phyloP scores from a whole-genome alignment of 2,329 filamentous ascomycete species.

The Pestalotiopsis sp. region DNA sequence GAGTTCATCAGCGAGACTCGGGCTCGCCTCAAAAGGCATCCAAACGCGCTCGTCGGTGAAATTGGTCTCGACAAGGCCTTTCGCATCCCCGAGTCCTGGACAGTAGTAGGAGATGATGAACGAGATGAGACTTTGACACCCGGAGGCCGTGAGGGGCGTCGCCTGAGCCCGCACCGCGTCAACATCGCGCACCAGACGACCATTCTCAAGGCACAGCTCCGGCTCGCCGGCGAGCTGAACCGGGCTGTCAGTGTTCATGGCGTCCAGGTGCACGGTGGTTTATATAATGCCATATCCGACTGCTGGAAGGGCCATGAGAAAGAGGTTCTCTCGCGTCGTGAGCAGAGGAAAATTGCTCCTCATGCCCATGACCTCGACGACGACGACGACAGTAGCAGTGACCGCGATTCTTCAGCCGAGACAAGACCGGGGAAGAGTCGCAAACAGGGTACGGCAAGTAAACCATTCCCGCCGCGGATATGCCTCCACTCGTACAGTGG shows the following conservation, averaged over 20 bases:
- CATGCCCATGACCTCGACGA: constrained; percentile 49
- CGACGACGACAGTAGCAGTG: constrained; percentile 31
- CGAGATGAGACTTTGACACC: constrained; percentile 60
- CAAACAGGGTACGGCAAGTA: constrained; percentile 26
- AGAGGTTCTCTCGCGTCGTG: constrained; percentile 60
- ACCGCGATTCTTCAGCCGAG: neutral
- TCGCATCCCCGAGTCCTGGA: constrained; percentile 67
- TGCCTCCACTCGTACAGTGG: constrained; percentile 95
- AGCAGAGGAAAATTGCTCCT: constrained; percentile 53
- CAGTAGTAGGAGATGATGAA: constrained; percentile 38
- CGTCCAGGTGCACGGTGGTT: constrained; percentile 74
- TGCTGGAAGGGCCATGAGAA: constrained; percentile 74
- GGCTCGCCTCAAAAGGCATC: constrained; percentile 56
- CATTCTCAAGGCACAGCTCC: constrained; percentile 70
- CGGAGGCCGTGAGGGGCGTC: constrained; percentile 71
- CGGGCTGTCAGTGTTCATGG: constrained; percentile 72
- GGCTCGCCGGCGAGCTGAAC: constrained; percentile 68
- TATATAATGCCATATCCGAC: constrained; percentile 67
- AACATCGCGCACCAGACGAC: constrained; percentile 69
- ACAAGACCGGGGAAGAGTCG: neutral
- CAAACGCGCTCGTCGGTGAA: constrained; percentile 73
- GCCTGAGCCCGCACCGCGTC: constrained; percentile 70
- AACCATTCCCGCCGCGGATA: constrained; percentile 81
- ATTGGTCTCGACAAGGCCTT: constrained; percentile 79
- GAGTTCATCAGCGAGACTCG: constrained; percentile 60